Percentiles rank a stretch among this genome's conserved stretches.
phyloP scores from a whole-genome alignment of 1,139 yeast genomes.

The Geotrichum aggregatum region DNA sequence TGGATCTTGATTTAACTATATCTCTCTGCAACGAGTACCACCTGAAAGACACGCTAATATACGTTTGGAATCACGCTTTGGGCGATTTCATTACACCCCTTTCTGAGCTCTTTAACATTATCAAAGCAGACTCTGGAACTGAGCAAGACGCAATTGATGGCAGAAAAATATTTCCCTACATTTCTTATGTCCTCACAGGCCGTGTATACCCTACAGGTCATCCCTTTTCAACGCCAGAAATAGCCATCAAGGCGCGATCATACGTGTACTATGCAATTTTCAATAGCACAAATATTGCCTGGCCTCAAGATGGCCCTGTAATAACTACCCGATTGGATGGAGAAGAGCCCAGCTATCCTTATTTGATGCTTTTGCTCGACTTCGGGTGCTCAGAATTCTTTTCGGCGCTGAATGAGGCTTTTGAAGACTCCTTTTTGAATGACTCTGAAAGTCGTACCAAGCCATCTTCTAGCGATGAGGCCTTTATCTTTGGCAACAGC shows the following conservation, averaged over 20 bases:
- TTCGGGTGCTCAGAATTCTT: constrained; percentile 56
- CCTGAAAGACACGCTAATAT: constrained; percentile 57
- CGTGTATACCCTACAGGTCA: constrained; percentile 69
- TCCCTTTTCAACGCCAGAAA: constrained; percentile 23
- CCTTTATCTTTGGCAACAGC: constrained; percentile 33
- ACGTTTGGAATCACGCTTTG: constrained; percentile 63
- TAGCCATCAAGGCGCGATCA: constrained; percentile 42
- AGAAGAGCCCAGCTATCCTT: constrained; percentile 53
- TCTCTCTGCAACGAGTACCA: constrained; percentile 53
- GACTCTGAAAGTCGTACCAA: constrained; percentile 30
- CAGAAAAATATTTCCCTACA: constrained; percentile 52
- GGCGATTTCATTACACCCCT: constrained; percentile 68
- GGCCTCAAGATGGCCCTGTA: constrained; percentile 43
- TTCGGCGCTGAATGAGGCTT: constrained; percentile 66
- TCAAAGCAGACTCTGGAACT: constrained; percentile 29
- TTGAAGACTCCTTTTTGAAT: constrained; percentile 68
- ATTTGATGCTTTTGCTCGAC: constrained; percentile 48
- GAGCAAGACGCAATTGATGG: constrained; percentile 27
- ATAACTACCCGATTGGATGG: constrained; percentile 24
- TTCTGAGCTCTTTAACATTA: constrained; percentile 49
- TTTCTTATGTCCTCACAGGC: constrained; percentile 69
- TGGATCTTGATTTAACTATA: constrained; percentile 71
- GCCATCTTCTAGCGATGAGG: constrained; percentile 25
- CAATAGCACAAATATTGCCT: constrained; percentile 46
- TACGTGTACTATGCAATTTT: constrained; percentile 55